phyloP scores from a whole-genome alignment of 345 rosid genomes.

The Citrus unshiu region DNA sequence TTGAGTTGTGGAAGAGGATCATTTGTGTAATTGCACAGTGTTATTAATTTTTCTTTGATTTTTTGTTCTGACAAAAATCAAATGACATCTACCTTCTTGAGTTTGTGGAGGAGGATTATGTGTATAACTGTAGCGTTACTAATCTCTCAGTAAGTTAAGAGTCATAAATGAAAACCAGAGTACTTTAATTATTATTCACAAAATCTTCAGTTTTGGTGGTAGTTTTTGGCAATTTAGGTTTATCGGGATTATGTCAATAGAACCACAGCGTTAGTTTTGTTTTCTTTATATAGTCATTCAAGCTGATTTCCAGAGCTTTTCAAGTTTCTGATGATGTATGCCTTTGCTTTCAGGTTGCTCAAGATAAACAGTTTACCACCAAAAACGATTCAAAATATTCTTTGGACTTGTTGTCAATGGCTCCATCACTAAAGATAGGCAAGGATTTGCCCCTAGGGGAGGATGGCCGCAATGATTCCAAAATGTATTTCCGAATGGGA shows the following conservation, averaged over 20 bases:
- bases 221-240: not conserved
- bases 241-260: not conserved
- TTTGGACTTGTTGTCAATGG: conserved; percentile 1
- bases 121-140: not conserved
- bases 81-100: conserved; percentile 4
- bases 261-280: not conserved
- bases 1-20: not conserved
- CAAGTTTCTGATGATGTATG: not conserved
- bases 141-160: not conserved
- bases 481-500: not conserved
- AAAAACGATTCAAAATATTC: conserved; percentile 1
- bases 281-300: not conserved
- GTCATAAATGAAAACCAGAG: not conserved
- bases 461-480: not conserved
- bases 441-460: not conserved
- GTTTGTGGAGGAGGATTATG: not conserved
- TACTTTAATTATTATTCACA: not conserved
- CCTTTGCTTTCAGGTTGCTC: conserved; percentile 21
- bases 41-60: not conserved
- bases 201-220: not conserved
- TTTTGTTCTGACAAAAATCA: not conserved
- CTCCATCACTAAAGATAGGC: not conserved
- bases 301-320: not conserved
- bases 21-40: not conserved
- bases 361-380: not conserved